Percentiles rank a stretch among this genome's conserved stretches.
Evolutionary conservation across 257 asterid species (phyloP).

Genomic region (Verbena officinalis): DNA sequence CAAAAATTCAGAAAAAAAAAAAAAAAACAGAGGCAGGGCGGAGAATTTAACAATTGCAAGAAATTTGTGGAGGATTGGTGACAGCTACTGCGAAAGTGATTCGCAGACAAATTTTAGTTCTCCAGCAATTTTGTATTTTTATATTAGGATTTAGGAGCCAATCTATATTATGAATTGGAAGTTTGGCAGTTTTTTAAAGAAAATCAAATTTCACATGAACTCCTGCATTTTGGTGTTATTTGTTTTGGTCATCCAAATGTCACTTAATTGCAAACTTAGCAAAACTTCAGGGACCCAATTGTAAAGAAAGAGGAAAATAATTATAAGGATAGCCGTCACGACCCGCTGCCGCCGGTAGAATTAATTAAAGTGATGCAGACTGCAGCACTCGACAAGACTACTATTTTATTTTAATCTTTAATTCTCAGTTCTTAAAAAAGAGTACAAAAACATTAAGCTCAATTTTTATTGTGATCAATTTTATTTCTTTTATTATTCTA

Average conservation of each 20-base stretch:
- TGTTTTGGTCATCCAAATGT: background rate
- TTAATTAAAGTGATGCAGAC: background rate
- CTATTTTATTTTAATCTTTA: background rate
- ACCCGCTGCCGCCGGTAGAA: background rate
- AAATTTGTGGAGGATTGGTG: constrained; percentile 7
- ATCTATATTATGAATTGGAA: background rate
- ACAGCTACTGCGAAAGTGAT: constrained; percentile 22
- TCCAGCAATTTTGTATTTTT: constrained; percentile 18
- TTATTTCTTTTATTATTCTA: too few relatives aligned
- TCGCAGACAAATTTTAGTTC: constrained; percentile 33
- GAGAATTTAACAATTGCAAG: constrained; percentile 18
- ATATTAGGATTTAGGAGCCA: constrained; percentile 13
- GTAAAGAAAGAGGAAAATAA: background rate
- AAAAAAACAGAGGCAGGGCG: constrained; percentile 2
- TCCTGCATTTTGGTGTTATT: constrained; percentile 1
- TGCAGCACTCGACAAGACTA: constrained; percentile 3
- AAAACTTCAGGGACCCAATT: constrained; percentile 21
- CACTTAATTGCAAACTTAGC: background rate
- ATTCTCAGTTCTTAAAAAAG: too few relatives aligned
- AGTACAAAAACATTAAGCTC: too few relatives aligned
- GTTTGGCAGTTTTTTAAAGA: background rate
- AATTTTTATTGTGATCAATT: too few relatives aligned
- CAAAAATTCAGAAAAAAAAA: constrained; percentile 28
- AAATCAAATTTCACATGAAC: background rate
- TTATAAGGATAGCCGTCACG: constrained; percentile 9